A percentile compares a stretch with the other conserved stretches of the same genome.
phyloP scores from a whole-genome alignment of 108 stramenopile species.

The Fragilaria crotonensis region DNA sequence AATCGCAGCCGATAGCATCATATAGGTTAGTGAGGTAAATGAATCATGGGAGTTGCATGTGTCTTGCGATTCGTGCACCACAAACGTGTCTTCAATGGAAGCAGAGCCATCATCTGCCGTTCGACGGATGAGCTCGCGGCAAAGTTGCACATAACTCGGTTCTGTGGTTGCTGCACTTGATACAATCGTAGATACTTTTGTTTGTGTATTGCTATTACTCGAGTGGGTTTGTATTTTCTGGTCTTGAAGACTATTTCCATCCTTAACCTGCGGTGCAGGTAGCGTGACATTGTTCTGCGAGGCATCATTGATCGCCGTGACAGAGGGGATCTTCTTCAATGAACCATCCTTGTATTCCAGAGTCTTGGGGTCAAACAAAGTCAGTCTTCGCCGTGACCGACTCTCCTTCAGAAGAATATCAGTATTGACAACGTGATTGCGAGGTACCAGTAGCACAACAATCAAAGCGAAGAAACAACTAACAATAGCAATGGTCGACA shows the following conservation, averaged over 20 bases:
- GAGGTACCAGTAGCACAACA: no score
- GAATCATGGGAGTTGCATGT: not conserved
- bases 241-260: no score
- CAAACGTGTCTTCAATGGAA: not conserved
- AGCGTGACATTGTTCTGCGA: no score
- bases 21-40: not conserved
- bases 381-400: not conserved
- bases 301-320: no score
- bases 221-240: not conserved
- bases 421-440: no score
- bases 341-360: not conserved
- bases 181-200: not conserved
- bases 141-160: not conserved
- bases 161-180: not conserved
- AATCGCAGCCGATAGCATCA: not conserved
- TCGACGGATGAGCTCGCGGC: slow-evolving; percentile 1
- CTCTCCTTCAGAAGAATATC: no score
- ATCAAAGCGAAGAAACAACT: no score
- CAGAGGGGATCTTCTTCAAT: no score
- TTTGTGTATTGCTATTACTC: not conserved
- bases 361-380: not conserved
- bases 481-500: no score
- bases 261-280: no score
- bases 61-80: not conserved
- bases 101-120: not conserved